Base-by-base conservation (phyloP, 805 yeast species). In the Ogataea philodendri region DNA sequence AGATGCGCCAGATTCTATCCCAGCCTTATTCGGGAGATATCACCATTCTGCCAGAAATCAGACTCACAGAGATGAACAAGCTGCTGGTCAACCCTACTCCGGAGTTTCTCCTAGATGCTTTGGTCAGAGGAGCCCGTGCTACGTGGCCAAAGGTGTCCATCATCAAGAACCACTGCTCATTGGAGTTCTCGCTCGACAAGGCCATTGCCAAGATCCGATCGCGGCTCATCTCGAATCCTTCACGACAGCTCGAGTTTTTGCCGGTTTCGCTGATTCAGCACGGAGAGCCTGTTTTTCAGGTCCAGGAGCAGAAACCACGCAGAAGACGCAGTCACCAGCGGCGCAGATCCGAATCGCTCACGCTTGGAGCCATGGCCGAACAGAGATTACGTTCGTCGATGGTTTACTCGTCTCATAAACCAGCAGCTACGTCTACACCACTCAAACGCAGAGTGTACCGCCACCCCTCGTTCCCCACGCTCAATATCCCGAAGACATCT, bases 21-120 rank as follows among this genome's bases (percentile, higher is more conserved):
- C 98, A 93, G 54, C 79, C 80, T 44, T 93, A 93, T 57, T 80
- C 89, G 9, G 99, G 98, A 1, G 95, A 93, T 57, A 82, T 93
- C 24, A 93, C 97, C 1, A 88, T 93, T 29, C 60, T 94, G 28
- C 98, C 97, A 0, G 84, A 83, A 32, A 66, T 84, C 39, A 65
- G 70, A 23, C 60, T 77, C 34, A 47, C 67, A 1, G 88, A 86
- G 44, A 63, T 85, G 32, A 60, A 69, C 22, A 77, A 76, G 38
- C 58, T 93, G 20, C 68, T 93, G 48, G 70, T 73, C 14, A 90
- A 93, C 53, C 99, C 99, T 2, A 74, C 89, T 0, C 79, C 84
- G 0, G 84, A 77, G 35, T 86, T 84, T 49, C 58, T 89, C 27
- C 58, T 79, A 29, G 82, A 81, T 39, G 75, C 84, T 40, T 73